Evolutionary conservation across 768 basidiomycete genomes (phyloP).

Genomic region (Phylloporus arenicola): DNA sequence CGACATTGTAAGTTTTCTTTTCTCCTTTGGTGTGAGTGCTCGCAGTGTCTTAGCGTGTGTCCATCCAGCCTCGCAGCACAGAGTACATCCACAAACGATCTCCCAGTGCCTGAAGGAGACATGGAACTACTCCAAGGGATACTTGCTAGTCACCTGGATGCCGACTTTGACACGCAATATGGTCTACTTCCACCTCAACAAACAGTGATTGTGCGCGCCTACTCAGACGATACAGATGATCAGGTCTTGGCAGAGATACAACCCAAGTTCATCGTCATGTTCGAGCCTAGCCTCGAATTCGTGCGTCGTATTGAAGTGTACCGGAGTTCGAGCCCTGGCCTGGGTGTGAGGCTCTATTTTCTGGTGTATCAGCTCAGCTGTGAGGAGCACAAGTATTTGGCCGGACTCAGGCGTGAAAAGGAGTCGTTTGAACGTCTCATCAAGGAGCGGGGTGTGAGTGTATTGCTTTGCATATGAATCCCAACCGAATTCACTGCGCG

Average conservation of each 20-base stretch:
- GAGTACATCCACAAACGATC: conserved; percentile 11
- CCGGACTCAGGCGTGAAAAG: conserved; percentile 84
- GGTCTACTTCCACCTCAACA: conserved; percentile 76
- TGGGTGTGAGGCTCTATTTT: conserved; percentile 87
- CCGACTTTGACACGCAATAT: conserved; percentile 71
- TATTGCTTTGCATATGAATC: background rate
- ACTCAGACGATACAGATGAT: conserved; percentile 91
- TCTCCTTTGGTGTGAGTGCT: background rate
- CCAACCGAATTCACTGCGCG: background rate
- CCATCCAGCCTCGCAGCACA: conserved; percentile 17
- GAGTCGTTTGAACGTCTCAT: conserved; percentile 91
- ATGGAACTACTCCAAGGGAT: conserved; percentile 22
- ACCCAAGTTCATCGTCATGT: conserved; percentile 93
- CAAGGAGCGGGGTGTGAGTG: conserved; percentile 80
- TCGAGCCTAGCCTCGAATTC: conserved; percentile 91
- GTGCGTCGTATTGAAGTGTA: conserved; percentile 92
- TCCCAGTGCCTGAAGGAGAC: conserved; percentile 16
- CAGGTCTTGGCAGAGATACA: conserved; percentile 77
- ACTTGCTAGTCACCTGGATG: conserved; percentile 33
- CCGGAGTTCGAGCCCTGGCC: conserved; percentile 73
- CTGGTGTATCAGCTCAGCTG: conserved; percentile 91
- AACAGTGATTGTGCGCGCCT: conserved; percentile 80
- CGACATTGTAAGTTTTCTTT: conserved; percentile 47
- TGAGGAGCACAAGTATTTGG: conserved; percentile 94
- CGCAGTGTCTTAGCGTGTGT: background rate